phyloP scores from a whole-genome alignment of 1,284 basidiomycete species.

The Microbotryum lychnidis-dioicae region DNA sequence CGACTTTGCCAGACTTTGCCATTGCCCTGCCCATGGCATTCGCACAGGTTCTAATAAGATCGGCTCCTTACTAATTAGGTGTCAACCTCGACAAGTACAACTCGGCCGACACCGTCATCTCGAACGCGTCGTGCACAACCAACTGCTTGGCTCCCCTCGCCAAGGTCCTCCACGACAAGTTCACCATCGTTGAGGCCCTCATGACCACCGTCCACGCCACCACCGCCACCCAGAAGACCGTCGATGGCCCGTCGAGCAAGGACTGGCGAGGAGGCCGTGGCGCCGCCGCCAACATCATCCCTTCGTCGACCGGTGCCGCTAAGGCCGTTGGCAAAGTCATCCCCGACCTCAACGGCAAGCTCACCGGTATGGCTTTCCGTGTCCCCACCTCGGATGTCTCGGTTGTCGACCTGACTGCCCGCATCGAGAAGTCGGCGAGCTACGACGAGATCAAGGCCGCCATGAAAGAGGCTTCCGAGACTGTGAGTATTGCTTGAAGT shows the following conservation, averaged over 20 bases:
- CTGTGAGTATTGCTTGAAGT: conserved; percentile 35
- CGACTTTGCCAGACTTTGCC: background rate
- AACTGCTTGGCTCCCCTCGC: conserved; percentile 98
- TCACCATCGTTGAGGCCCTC: conserved; percentile 86
- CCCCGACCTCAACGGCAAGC: conserved; percentile 92
- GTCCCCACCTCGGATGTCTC: conserved; percentile 95
- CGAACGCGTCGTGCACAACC: conserved; percentile 99
- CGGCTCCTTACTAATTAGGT: conserved; percentile 46
- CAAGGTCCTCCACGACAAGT: conserved; percentile 97
- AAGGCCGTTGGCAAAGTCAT: conserved; percentile 98
- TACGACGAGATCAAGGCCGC: conserved; percentile 90
- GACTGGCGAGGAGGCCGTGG: conserved; percentile 87
- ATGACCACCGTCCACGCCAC: conserved; percentile 89
- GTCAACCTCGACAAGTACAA: conserved; percentile 96
- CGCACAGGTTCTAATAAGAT: background rate
- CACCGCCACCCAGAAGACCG: conserved; percentile 98
- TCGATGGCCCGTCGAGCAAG: conserved; percentile 90
- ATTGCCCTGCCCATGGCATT: conserved; percentile 52
- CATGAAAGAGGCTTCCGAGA: conserved; percentile 73
- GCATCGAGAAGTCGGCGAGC: conserved; percentile 73
- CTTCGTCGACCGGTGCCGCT: conserved; percentile 97
- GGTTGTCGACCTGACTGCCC: conserved; percentile 94
- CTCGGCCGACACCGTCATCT: conserved; percentile 81
- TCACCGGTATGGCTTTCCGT: conserved; percentile 95
- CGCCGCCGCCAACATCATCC: conserved; percentile 98